Evolutionary conservation across 768 basidiomycete genomes (phyloP).

Genomic region (Hygrocybe punicea): DNA sequence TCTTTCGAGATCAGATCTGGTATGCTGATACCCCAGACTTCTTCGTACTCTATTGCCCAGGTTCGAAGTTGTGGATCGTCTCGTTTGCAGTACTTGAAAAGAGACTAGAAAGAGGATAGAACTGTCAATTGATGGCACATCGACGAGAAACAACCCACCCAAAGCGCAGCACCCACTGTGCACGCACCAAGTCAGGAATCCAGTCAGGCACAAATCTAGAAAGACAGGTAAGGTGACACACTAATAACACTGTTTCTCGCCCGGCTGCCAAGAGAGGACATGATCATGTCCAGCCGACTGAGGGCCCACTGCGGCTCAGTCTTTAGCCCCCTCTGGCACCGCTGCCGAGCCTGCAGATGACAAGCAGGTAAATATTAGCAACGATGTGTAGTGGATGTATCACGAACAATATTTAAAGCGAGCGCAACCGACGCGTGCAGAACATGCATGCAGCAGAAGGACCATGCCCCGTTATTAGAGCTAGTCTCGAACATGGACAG

Average conservation of each 20-base stretch:
- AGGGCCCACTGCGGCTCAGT: constrained; percentile 45
- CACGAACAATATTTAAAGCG: constrained; percentile 59
- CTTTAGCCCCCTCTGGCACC: constrained; percentile 36
- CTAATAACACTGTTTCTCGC: constrained; percentile 48
- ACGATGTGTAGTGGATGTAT: constrained; percentile 6
- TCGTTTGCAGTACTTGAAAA: constrained; percentile 60
- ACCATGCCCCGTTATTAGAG: constrained; percentile 78
- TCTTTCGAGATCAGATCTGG: constrained; percentile 43
- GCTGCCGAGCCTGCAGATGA: constrained; percentile 37
- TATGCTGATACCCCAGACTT: constrained; percentile 61
- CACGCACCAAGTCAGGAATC: constrained; percentile 8
- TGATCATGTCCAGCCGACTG: constrained; percentile 42
- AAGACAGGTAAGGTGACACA: constrained; percentile 24
- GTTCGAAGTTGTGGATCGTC: constrained; percentile 53
- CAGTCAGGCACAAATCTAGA: neutral
- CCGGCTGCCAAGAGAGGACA: constrained; percentile 47
- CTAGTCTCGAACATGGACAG: constrained; percentile 76
- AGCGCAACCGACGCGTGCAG: constrained; percentile 67
- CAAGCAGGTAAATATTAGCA: neutral
- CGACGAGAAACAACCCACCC: constrained; percentile 43
- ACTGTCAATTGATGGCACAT: constrained; percentile 2
- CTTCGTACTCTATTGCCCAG: constrained; percentile 64
- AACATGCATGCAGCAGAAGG: constrained; percentile 71
- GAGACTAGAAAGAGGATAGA: constrained; percentile 36
- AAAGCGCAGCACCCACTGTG: constrained; percentile 58